Percentiles rank a stretch among this genome's conserved stretches.
Evolutionary conservation across 1,284 basidiomycete genomes (phyloP).

Genomic region (Wolfiporia cocos): DNA sequence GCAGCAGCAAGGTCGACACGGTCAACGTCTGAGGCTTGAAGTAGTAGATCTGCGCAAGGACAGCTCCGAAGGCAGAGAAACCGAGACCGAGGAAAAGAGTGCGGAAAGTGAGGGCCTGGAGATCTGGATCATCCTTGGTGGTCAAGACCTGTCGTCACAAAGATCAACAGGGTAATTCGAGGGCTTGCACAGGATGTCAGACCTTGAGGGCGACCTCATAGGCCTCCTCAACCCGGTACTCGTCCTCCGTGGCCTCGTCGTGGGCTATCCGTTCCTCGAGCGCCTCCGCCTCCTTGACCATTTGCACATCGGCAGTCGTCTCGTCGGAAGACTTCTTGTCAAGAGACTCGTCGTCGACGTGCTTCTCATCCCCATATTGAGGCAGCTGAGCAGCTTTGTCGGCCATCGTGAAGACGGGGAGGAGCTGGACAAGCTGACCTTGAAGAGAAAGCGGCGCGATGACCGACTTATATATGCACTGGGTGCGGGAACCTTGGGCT

Average conservation of each 20-base stretch:
- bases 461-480: no score
- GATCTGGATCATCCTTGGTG: constrained; percentile 30
- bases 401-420: constrained; percentile 3
- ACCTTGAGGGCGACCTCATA: constrained; percentile 34
- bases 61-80: constrained; percentile 30
- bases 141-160: constrained; percentile 25
- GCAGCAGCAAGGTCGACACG: constrained; percentile 30
- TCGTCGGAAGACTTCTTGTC: constrained; percentile 2
- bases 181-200: neutral
- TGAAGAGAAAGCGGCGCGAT: neutral
- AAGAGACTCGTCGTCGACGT: constrained; percentile 2
- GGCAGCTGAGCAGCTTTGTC: constrained; percentile 5
- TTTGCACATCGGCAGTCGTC: constrained; percentile 10
- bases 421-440: no score
- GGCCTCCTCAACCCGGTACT: constrained; percentile 29
- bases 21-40: constrained; percentile 32
- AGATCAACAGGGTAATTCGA: neutral
- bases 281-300: constrained; percentile 25
- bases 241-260: constrained; percentile 25
- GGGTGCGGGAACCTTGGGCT: no score
- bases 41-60: constrained; percentile 33
- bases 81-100: constrained; percentile 32
- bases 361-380: constrained; percentile 8
- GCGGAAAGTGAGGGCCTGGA: constrained; percentile 32
- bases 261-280: constrained; percentile 32